These are phyloP conservation scores for Pugionium dolabratum DNA, from an alignment of 345 rosid species.

Conservation along the genomic window DNA sequence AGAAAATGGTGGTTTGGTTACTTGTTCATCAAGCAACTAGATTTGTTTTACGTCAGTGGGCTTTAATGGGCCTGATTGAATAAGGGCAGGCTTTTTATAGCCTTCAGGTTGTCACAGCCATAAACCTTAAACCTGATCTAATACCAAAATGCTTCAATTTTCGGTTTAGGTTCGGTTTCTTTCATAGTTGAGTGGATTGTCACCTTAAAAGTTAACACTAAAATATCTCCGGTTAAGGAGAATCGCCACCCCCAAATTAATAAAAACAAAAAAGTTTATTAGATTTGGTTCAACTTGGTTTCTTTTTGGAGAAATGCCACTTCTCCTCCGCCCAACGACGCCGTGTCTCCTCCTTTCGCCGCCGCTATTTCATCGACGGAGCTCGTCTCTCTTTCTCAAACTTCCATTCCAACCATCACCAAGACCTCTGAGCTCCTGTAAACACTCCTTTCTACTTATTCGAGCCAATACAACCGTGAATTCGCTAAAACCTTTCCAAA, in stretches of 20 bases:
- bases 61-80: too few relatives aligned
- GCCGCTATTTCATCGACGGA: slow-evolving; percentile 15
- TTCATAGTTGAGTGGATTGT: not conserved
- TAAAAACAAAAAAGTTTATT: not conserved
- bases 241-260: not conserved
- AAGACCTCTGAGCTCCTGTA: slow-evolving; percentile 40
- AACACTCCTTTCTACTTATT: slow-evolving; percentile 20
- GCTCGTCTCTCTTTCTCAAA: slow-evolving; percentile 25
- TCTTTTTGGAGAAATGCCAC: slow-evolving; percentile 13
- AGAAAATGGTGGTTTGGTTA: too few relatives aligned
- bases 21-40: too few relatives aligned
- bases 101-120: too few relatives aligned
- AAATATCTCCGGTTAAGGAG: slow-evolving; percentile 25
- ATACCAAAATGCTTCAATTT: not conserved
- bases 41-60: too few relatives aligned
- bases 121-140: too few relatives aligned
- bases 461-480: slow-evolving; percentile 18
- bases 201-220: not conserved
- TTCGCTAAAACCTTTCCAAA: slow-evolving; percentile 48
- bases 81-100: too few relatives aligned
- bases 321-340: slow-evolving; percentile 34
- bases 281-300: not conserved
- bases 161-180: slow-evolving; percentile 22
- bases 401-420: slow-evolving; percentile 24
- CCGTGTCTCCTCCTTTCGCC: slow-evolving; percentile 33